phyloP scores from a whole-genome alignment of 805 yeast species.

The Ogataea ganodermae region DNA sequence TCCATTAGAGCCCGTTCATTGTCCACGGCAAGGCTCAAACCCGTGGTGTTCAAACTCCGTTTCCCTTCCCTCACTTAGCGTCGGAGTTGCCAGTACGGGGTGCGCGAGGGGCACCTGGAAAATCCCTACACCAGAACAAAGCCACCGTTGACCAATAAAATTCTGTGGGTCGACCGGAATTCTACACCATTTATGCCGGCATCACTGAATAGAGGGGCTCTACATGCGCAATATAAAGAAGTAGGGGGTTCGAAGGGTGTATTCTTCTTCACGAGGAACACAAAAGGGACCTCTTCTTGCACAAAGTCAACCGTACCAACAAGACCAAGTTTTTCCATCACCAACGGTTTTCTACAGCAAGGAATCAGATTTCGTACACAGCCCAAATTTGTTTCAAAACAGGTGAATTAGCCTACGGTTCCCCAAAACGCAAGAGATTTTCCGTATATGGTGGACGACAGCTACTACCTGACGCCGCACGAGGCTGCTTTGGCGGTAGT shows the following conservation, averaged over 20 bases:
- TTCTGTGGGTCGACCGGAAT: conserved; percentile 9
- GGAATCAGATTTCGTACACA: background rate
- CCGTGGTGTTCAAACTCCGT: too few relatives aligned
- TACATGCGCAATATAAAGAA: conserved; percentile 1
- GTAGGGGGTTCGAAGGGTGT: background rate
- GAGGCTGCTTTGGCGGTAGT: conserved; percentile 84
- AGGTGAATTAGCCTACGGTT: conserved; percentile 8
- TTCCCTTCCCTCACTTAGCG: background rate
- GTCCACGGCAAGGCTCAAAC: background rate
- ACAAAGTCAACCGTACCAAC: background rate
- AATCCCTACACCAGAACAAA: background rate
- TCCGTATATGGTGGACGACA: conserved; percentile 42
- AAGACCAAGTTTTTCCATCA: background rate
- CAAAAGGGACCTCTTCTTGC: background rate
- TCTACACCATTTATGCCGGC: background rate
- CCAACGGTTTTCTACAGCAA: background rate
- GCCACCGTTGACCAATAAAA: conserved; percentile 1
- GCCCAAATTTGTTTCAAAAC: background rate
- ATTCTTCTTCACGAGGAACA: background rate
- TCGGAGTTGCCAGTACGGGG: background rate
- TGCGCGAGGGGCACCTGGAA: background rate
- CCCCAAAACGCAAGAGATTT: background rate
- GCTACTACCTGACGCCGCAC: conserved; percentile 68
- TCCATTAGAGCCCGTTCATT: background rate
- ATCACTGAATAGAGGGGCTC: conserved; percentile 4